Base-by-base conservation (phyloP, 495 filamentous ascomycete species). In the Aspergillus ostianus region DNA sequence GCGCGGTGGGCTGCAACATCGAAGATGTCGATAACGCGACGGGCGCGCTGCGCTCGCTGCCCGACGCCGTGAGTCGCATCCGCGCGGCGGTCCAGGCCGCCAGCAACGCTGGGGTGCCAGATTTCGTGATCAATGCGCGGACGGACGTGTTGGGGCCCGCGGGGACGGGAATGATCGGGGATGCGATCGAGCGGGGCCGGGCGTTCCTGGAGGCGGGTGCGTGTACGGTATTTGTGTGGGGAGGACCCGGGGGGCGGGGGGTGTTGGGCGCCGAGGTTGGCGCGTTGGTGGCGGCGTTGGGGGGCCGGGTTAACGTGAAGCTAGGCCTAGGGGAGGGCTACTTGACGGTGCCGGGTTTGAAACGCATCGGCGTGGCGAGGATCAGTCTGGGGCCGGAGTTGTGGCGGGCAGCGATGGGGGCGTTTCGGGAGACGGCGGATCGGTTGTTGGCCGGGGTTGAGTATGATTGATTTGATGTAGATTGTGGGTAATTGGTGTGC, bases 101-200 rank as follows among this genome's bases (percentile, higher is more conserved):
- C 5, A 36, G 12, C n/a, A 68, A 73, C 10, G 54, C 63, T 0
- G 78, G 79, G 8, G 77, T 82, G 10, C 67, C 67, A 13, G 80
- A 80, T 56, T 82, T 80, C 66, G 80, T 77, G 46, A 58, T 84
- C 21, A 82, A 83, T 65, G 80, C 80, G 18, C 60, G 80, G 30
- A 75, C 71, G 30, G 81, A 83, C 62, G 62, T 69, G 2, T 67
- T 80, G 32, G 19, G 52, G 0, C 21, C 71, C 5, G 57, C 60
- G 0, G 74, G 68, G 2, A 53, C 58, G 7, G 66, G 67, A 19
- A 46, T 32, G 1, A 27, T 83, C 21, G 76, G 77, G 1, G 77
- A 81, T 62, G 75, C 72, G 7, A 73, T 82, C 47, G 49, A 60
- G 45, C 55, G 81, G 4, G 81, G 80, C 6, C 74, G 65, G 63